Conservation (phyloP, 768 basidiomycete genomes). For the Myochromella boudieri region DNA sequence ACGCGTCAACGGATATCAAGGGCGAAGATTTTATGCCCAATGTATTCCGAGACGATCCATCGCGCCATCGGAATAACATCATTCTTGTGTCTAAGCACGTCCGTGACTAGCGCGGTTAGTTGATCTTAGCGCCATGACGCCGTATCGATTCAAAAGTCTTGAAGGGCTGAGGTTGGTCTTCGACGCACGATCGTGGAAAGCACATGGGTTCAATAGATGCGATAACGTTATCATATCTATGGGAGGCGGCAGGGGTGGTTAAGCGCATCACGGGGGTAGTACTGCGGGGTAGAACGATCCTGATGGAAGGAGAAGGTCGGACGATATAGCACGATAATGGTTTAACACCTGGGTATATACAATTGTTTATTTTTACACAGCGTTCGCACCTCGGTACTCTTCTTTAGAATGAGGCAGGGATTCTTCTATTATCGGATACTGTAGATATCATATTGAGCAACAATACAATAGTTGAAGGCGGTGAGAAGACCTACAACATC, state of each 20-base stretch:
- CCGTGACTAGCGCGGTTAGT: too few species aligned
- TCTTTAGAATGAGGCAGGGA: background rate
- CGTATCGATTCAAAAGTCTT: background rate
- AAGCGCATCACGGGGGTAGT: background rate
- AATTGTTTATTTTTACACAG: background rate
- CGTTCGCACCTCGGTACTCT: background rate
- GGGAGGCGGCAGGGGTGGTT: background rate
- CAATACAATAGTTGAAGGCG: background rate
- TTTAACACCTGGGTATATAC: background rate
- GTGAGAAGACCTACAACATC: background rate
- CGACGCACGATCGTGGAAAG: background rate
- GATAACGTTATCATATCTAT: background rate
- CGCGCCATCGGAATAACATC: background rate
- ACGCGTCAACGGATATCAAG: too few species aligned
- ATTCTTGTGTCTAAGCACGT: background rate
- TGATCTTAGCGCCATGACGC: constrained; percentile 2
- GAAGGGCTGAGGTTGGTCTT: background rate
- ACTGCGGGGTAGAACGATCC: background rate
- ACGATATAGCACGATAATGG: too few species aligned
- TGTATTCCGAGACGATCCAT: constrained; percentile 6
- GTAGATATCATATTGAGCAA: background rate
- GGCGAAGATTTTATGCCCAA: too few species aligned
- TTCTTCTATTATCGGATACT: background rate
- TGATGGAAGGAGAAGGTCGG: too few species aligned
- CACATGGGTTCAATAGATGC: background rate